These are phyloP conservation scores for Citrus cavaleriei DNA, from an alignment of 345 rosid genomes.

Conservation along the genomic window DNA sequence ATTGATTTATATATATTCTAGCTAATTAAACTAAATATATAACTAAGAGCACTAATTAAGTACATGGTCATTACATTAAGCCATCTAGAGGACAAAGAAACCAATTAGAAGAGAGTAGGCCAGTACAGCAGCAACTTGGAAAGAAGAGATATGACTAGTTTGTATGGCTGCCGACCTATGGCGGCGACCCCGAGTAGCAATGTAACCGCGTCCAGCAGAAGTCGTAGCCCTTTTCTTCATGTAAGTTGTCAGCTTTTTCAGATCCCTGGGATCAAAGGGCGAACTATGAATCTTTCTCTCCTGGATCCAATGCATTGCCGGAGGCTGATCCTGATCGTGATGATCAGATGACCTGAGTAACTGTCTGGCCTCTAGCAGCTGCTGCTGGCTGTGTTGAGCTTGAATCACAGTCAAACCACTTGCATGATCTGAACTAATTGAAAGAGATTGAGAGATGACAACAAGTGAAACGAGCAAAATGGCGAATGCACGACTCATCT, in stretches of 20 bases:
- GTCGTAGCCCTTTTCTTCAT: neutral
- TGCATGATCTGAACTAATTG: neutral
- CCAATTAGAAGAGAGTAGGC: conserved; percentile 9
- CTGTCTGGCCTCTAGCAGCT: neutral
- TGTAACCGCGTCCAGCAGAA: neutral
- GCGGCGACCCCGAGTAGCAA: neutral
- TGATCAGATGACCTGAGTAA: neutral
- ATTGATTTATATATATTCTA: too few relatives aligned
- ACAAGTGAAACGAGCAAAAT: conserved; percentile 12
- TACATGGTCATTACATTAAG: neutral
- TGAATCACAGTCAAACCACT: neutral
- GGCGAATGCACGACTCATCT: neutral
- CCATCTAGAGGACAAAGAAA: neutral
- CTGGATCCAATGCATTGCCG: too few relatives aligned
- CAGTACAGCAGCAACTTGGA: conserved; percentile 6
- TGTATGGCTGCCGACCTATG: conserved; percentile 12
- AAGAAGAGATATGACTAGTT: neutral
- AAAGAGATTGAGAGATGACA: conserved; percentile 9
- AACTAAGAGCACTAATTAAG: neutral
- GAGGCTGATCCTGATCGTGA: neutral
- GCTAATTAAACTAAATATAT: too few relatives aligned
- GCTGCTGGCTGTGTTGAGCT: neutral
- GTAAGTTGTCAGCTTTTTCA: conserved; percentile 9
- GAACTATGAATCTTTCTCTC: too few relatives aligned
- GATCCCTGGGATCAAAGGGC: too few relatives aligned